These are phyloP conservation scores for Austroboletus eburneus DNA, from an alignment of 768 basidiomycete genomes.

Conservation along the genomic window DNA sequence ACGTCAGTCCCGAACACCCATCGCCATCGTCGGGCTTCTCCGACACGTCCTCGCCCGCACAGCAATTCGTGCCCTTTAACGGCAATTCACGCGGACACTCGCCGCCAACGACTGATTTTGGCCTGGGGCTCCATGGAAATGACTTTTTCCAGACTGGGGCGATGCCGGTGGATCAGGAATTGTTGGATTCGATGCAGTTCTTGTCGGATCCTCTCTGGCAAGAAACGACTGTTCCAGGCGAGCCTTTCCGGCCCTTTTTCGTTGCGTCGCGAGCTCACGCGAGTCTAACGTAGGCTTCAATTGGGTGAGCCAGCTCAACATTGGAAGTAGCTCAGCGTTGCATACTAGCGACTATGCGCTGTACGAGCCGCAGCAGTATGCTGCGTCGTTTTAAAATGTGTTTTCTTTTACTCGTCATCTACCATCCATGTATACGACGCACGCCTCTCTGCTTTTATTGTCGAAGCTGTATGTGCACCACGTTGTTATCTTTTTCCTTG, in stretches of 20 bases:
- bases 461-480: no score
- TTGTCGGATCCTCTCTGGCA: constrained; percentile 55
- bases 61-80: constrained; percentile 37
- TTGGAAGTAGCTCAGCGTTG: constrained; percentile 10
- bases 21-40: constrained; percentile 29
- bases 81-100: constrained; percentile 14
- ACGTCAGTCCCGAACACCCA: constrained; percentile 14
- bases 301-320: constrained; percentile 34
- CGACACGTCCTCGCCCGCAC: constrained; percentile 38
- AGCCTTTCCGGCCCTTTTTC: constrained; percentile 12
- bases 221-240: constrained; percentile 53
- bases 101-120: constrained; percentile 2
- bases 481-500: no score
- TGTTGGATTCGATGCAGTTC: constrained; percentile 59
- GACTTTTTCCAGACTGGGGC: constrained; percentile 44
- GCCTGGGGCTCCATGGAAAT: constrained; percentile 23
- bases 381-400: constrained; percentile 5
- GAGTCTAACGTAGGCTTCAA: constrained; percentile 27
- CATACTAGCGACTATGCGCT: constrained; percentile 26
- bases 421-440: no score
- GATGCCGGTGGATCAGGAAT: constrained; percentile 54
- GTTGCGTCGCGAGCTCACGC: neutral
- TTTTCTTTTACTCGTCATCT: neutral
- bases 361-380: constrained; percentile 21
- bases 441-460: no score